Conservation (phyloP, 1,139 yeast genomes). For the Zygosaccharomyces sapae region DNA sequence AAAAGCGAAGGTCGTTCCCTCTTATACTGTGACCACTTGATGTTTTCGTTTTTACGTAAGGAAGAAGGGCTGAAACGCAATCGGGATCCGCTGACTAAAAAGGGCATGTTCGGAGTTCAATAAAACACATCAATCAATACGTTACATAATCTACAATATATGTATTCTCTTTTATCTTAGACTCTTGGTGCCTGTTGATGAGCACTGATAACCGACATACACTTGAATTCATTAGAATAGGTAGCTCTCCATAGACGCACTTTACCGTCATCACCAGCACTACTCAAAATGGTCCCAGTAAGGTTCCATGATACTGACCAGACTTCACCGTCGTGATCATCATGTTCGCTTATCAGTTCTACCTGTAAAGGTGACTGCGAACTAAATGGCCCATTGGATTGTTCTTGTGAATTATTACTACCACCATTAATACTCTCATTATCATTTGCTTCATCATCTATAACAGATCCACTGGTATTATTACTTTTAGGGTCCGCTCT, state of each 20-base stretch:
- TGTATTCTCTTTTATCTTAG: neutral
- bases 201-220: conserved; percentile 83
- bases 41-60: neutral
- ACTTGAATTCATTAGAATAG: conserved; percentile 81
- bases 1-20: too few species aligned
- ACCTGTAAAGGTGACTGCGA: conserved; percentile 36
- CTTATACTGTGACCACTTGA: neutral
- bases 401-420: conserved; percentile 17
- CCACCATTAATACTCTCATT: conserved; percentile 17
- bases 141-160: neutral
- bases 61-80: neutral
- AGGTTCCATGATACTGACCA: conserved; percentile 96
- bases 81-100: neutral
- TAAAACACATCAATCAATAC: neutral
- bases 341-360: conserved; percentile 53
- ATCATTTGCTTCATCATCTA: conserved; percentile 13
- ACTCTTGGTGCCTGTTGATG: conserved; percentile 35
- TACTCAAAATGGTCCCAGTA: conserved; percentile 87
- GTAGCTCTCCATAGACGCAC: conserved; percentile 89
- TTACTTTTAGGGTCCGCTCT: conserved; percentile 32
- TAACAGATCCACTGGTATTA: conserved; percentile 16
- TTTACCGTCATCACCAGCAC: conserved; percentile 95
- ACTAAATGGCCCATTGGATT: conserved; percentile 14
- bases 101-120: neutral
- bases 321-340: conserved; percentile 83